A percentile compares a stretch with the other conserved stretches of the same genome.
These are phyloP conservation scores for Talaromyces liani DNA, from an alignment of 495 filamentous ascomycete species.

Conservation along the genomic window DNA sequence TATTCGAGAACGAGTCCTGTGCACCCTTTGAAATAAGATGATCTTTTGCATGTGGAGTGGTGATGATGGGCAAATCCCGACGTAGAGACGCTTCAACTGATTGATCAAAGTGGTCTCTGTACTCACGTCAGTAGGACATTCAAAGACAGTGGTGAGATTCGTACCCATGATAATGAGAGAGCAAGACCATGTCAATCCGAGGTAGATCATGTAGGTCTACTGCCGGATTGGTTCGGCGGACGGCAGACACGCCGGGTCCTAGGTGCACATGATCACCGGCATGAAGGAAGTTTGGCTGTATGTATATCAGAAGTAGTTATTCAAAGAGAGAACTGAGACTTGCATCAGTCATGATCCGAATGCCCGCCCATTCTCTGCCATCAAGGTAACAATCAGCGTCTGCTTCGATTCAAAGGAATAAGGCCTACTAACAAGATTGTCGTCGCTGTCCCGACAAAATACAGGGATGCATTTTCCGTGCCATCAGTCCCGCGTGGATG, in stretches of 20 bases:
- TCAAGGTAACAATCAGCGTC: neutral
- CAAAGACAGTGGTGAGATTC: neutral
- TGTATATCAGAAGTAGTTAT: neutral
- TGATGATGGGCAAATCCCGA: conserved; percentile 55
- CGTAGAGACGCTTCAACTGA: conserved; percentile 51
- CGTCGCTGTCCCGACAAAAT: conserved; percentile 62
- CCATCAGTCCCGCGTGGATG: conserved; percentile 28
- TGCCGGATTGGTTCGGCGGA: conserved; percentile 49
- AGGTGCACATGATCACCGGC: conserved; percentile 62
- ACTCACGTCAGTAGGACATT: neutral
- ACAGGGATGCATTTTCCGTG: conserved; percentile 37
- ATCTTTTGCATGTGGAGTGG: conserved; percentile 53
- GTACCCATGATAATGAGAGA: conserved; percentile 59
- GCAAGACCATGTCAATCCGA: conserved; percentile 49
- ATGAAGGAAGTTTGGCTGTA: conserved; percentile 59
- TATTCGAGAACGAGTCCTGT: conserved; percentile 44
- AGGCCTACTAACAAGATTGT: conserved; percentile 43
- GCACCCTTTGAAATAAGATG: conserved; percentile 33
- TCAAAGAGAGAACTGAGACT: neutral
- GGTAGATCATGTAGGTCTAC: conserved; percentile 57
- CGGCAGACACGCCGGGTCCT: conserved; percentile 50
- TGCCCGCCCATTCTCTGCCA: conserved; percentile 48
- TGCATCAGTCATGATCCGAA: conserved; percentile 58
- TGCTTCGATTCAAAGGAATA: neutral
- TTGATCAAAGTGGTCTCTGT: conserved; percentile 56